Evolutionary conservation across 495 filamentous ascomycete genomes (phyloP), one percentile per base, ranked within the genome.

Genomic region (Penicillium crystallinum): DNA sequence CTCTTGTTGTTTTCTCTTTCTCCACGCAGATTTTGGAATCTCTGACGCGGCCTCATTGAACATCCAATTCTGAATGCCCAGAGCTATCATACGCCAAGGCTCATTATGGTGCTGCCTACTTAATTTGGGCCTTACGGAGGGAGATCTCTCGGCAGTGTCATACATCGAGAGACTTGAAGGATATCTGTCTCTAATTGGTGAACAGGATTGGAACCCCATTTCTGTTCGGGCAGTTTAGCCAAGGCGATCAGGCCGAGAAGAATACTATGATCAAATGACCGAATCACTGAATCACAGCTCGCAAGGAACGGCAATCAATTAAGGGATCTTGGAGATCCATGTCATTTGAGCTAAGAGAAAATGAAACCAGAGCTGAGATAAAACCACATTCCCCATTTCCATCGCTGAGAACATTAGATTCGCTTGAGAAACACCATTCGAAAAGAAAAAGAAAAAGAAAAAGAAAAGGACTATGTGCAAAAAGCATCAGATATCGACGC

Each of bases 81-180:
- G 10, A 31, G 6, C 2, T 31, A 4, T 9, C 29, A 12, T 21
- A 11, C n/a, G 47, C 47, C 47, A 50, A 50, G 47, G 4, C 27
- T 33, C 8, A 21, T 50, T 50, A 50, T 41, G 19, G 47, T 50
- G 47, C 38, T 50, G 47, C 47, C 47, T 50, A 34, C 27, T 8
- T 33, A 22, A 1, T 22, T 7, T 31, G 25, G 7, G 37, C 27
- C 47, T 33, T 50, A 50, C 29, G 46, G 12, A 34, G 46, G n/a
- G 46, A 34, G 21, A 22, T 12, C 21, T 40, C 37, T 49, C 27
- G 37, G 46, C 46, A 31, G 3, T 27, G 23, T 27, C 23, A n/a
- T n/a, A n/a, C n/a, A n/a, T n/a, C n/a, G n/a, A n/a, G n/a, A n/a
- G n/a, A n/a, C n/a, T n/a, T n/a, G n/a, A n/a, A n/a, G n/a, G n/a